phyloP scores from a whole-genome alignment of 179 eudicot genomes.

The Patellifolia procumbens region DNA sequence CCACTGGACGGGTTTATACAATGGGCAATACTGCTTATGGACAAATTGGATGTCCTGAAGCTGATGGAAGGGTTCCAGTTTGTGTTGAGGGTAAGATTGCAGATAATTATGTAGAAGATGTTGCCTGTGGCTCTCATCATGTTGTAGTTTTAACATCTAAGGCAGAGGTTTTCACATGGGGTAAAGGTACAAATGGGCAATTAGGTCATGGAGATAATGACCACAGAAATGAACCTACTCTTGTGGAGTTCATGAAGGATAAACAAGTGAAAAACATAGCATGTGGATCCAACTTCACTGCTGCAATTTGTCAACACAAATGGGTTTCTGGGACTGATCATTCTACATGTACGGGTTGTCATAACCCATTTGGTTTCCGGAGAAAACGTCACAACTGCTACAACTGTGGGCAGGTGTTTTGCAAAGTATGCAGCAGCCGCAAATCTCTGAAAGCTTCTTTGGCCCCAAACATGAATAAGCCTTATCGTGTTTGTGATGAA shows the following conservation, averaged over 20 bases:
- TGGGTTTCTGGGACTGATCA: constrained; percentile 71
- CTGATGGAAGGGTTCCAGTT: constrained; percentile 55
- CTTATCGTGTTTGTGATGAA: constrained; percentile 94
- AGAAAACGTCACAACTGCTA: constrained; percentile 95
- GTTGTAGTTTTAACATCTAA: constrained; percentile 82
- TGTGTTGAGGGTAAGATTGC: constrained; percentile 56
- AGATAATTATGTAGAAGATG: constrained; percentile 59
- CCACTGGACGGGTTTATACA: constrained; percentile 69
- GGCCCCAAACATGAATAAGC: constrained; percentile 82
- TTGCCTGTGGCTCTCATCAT: constrained; percentile 89
- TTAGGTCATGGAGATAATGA: constrained; percentile 85
- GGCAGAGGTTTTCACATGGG: constrained; percentile 89
- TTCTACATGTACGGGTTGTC: constrained; percentile 77
- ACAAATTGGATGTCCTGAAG: constrained; percentile 59
- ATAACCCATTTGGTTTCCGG: constrained; percentile 68
- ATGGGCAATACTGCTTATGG: constrained; percentile 78
- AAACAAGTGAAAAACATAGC: constrained; percentile 72
- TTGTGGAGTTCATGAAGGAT: constrained; percentile 64
- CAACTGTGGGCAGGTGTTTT: constrained; percentile 90
- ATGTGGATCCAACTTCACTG: constrained; percentile 87
- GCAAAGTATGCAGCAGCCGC: constrained; percentile 78
- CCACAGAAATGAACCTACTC: constrained; percentile 60
- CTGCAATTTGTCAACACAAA: constrained; percentile 81
- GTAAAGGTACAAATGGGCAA: constrained; percentile 86
- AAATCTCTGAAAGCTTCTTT: constrained; percentile 84